Evolutionary conservation across 2,329 filamentous ascomycete species (phyloP).

Genomic region (Phaeosphaeriaceae sp.): DNA sequence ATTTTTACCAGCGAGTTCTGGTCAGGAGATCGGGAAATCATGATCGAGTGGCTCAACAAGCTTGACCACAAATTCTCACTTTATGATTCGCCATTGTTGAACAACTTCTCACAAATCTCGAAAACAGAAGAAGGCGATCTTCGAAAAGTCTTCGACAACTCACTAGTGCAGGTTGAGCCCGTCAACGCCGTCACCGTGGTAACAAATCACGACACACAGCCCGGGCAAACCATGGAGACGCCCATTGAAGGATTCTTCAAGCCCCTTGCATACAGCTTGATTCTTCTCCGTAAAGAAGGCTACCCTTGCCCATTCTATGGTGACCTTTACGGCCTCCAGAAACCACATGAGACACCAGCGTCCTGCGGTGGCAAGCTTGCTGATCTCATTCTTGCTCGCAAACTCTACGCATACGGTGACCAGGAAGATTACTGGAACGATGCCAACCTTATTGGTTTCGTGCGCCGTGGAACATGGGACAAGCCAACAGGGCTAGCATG

Average conservation of each 20-base stretch:
- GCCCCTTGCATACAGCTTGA: conserved; percentile 73
- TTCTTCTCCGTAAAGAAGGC: conserved; percentile 68
- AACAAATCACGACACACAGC: conserved; percentile 74
- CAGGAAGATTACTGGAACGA: conserved; percentile 70
- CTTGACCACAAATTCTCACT: conserved; percentile 63
- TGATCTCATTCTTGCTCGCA: conserved; percentile 66
- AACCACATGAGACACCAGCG: conserved; percentile 59
- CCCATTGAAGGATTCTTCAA: conserved; percentile 72
- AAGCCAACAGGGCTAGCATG: conserved; percentile 56
- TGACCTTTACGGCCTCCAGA: conserved; percentile 70
- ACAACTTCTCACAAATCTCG: conserved; percentile 69
- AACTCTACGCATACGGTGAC: conserved; percentile 70
- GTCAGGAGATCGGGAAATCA: conserved; percentile 62
- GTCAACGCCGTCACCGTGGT: conserved; percentile 70
- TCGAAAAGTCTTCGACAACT: conserved; percentile 66
- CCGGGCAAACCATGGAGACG: conserved; percentile 67
- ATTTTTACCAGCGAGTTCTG: conserved; percentile 65
- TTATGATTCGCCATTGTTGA: conserved; percentile 72
- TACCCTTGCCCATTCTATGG: conserved; percentile 74
- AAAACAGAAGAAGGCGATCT: conserved; percentile 65
- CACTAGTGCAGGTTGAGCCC: conserved; percentile 62
- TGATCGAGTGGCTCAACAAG: conserved; percentile 63
- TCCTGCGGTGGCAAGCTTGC: conserved; percentile 63
- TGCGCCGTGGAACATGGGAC: conserved; percentile 59
- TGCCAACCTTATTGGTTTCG: conserved; percentile 67